Evolutionary conservation across 164 flowering plant genomes (phyloP).

Genomic region (Saururus chinensis): DNA sequence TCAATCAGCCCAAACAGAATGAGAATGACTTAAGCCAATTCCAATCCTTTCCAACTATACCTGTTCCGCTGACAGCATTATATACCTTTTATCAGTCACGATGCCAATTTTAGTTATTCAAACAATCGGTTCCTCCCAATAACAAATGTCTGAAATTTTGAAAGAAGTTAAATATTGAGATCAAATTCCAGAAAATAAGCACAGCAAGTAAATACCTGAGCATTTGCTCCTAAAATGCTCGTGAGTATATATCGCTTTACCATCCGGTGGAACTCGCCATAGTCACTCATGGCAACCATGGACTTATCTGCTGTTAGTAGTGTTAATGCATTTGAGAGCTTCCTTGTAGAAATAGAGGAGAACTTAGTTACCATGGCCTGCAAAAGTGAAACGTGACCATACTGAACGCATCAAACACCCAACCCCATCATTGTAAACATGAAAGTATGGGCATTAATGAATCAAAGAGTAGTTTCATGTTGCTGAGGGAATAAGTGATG

Average conservation of each 20-base stretch:
- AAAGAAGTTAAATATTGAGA: too few species aligned
- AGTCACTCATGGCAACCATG: constrained; percentile 94
- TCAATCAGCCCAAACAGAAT: too few species aligned
- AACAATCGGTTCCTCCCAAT: too few species aligned
- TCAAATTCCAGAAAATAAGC: background rate
- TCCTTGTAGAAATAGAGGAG: constrained; percentile 77
- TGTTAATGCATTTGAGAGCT: constrained; percentile 64
- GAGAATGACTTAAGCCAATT: too few species aligned
- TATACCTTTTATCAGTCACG: too few species aligned
- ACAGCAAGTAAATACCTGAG: constrained; percentile 47
- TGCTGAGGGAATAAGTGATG: background rate
- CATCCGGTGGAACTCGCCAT: constrained; percentile 66
- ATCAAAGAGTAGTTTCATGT: background rate
- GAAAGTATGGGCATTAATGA: too few species aligned
- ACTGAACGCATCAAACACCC: background rate
- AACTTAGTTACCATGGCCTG: constrained; percentile 89
- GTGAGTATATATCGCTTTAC: constrained; percentile 45
- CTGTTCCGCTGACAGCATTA: too few species aligned
- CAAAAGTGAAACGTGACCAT: constrained; percentile 1
- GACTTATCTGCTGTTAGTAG: constrained; percentile 56
- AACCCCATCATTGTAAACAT: background rate
- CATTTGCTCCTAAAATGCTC: constrained; percentile 59
- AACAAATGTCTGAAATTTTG: too few species aligned
- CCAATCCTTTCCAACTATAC: too few species aligned
- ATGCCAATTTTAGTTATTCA: too few species aligned